phyloP scores from a whole-genome alignment of 805 yeast genomes.

The Wickerhamiella occidentalis region DNA sequence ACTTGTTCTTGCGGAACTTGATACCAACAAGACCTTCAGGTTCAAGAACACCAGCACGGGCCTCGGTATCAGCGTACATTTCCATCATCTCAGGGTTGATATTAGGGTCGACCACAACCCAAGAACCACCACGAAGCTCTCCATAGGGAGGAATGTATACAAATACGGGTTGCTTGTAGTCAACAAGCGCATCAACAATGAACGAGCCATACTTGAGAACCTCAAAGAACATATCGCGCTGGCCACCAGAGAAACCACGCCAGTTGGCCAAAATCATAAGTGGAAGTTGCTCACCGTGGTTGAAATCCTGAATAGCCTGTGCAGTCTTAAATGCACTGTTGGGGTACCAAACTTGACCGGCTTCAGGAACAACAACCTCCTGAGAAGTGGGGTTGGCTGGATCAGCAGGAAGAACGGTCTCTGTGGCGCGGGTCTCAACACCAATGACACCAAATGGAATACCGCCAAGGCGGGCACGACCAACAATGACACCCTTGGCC shows the following conservation, averaged over 20 bases:
- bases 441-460: constrained; percentile 97
- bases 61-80: constrained; percentile 93
- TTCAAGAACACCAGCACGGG: constrained; percentile 96
- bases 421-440: constrained; percentile 84
- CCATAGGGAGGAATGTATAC: constrained; percentile 97
- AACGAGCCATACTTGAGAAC: constrained; percentile 92
- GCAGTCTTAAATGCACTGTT: constrained; percentile 98
- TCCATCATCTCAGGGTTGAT: constrained; percentile 97
- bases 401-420: constrained; percentile 89
- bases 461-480: constrained; percentile 98
- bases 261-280: constrained; percentile 96
- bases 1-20: constrained; percentile 88
- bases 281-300: constrained; percentile 95
- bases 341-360: constrained; percentile 99
- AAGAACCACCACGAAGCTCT: constrained; percentile 98
- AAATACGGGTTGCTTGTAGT: constrained; percentile 91
- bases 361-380: constrained; percentile 78
- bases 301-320: constrained; percentile 95
- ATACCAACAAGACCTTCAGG: constrained; percentile 99
- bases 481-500: constrained; percentile 98
- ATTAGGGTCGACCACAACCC: constrained; percentile 99
- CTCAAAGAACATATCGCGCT: constrained; percentile 98
- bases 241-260: constrained; percentile 99
- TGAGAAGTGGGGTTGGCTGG: constrained; percentile 96
- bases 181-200: constrained; percentile 94